Conservation (phyloP, 2,329 filamentous ascomycete genomes). For the Alternaria rosae region DNA sequence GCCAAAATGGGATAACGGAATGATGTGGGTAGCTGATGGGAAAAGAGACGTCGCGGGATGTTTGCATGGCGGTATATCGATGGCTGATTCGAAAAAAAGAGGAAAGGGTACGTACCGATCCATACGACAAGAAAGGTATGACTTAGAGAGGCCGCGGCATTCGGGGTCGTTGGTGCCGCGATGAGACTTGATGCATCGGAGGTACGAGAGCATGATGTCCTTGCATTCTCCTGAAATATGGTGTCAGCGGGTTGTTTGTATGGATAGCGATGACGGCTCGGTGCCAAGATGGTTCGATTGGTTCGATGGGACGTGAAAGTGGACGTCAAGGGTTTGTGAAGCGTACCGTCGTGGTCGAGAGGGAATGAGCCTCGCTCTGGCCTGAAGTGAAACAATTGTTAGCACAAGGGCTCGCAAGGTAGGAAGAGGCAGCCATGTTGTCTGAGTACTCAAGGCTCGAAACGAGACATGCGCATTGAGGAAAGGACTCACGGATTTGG, state of each 20-base stretch:
- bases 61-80: background rate
- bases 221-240: constrained; percentile 82
- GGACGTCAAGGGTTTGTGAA: background rate
- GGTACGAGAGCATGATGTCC: constrained; percentile 81
- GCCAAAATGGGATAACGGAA: constrained; percentile 34
- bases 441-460: background rate
- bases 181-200: constrained; percentile 84
- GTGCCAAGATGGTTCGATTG: background rate
- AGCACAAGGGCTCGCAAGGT: background rate
- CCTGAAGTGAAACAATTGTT: constrained; percentile 54
- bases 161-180: constrained; percentile 85
- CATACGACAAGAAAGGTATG: constrained; percentile 92
- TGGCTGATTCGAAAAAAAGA: background rate
- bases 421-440: background rate
- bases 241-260: constrained; percentile 21
- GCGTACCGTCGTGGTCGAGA: constrained; percentile 85
- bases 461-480: background rate
- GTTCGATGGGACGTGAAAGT: constrained; percentile 55
- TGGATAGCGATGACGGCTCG: background rate
- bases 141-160: constrained; percentile 85
- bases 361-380: constrained; percentile 94
- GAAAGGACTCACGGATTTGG: constrained; percentile 69
- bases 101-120: constrained; percentile 71
- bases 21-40: constrained; percentile 12
- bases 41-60: background rate